A percentile compares a stretch with the other conserved stretches of the same genome.
Conservation (phyloP, 78 protist species). For the Polysphondylium violaceum region DNA sequence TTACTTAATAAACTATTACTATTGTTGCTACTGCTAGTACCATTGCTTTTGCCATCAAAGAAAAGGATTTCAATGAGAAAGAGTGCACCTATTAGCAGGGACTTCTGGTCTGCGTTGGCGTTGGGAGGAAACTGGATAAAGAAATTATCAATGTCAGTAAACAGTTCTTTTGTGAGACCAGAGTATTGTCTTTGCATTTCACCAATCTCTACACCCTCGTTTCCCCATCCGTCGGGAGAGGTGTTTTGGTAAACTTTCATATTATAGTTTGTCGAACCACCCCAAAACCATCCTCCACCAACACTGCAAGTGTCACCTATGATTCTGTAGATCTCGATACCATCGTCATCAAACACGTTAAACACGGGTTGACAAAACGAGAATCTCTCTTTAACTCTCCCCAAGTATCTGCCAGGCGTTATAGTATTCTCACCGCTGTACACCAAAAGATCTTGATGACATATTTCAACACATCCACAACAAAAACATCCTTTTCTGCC, state of each 20-base stretch:
- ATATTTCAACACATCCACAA: constrained; percentile 39
- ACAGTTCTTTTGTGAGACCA: constrained; percentile 17
- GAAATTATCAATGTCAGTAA: constrained; percentile 29
- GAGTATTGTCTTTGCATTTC: constrained; percentile 31
- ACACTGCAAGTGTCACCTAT: constrained; percentile 25
- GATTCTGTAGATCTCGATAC: constrained; percentile 22
- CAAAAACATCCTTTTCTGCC: constrained; percentile 47
- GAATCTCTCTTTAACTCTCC: constrained; percentile 43
- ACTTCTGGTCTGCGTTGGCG: constrained; percentile 22
- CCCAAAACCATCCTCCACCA: too few relatives aligned
- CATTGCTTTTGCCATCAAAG: too few relatives aligned
- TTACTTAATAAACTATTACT: too few relatives aligned
- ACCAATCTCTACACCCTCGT: constrained; percentile 43
- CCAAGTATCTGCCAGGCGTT: constrained; percentile 23
- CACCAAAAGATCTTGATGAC: constrained; percentile 41
- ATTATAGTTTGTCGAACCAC: constrained; percentile 14
- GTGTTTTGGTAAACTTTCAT: background rate
- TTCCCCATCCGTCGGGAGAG: background rate
- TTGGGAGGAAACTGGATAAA: constrained; percentile 30
- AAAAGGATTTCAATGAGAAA: constrained; percentile 39
- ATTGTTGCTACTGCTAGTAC: too few relatives aligned
- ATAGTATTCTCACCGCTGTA: constrained; percentile 8
- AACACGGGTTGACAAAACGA: constrained; percentile 24
- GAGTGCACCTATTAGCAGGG: constrained; percentile 22
- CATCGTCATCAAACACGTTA: constrained; percentile 49